Base-by-base conservation (phyloP, 495 filamentous ascomycete species). In the Aspergillus panamensis region DNA sequence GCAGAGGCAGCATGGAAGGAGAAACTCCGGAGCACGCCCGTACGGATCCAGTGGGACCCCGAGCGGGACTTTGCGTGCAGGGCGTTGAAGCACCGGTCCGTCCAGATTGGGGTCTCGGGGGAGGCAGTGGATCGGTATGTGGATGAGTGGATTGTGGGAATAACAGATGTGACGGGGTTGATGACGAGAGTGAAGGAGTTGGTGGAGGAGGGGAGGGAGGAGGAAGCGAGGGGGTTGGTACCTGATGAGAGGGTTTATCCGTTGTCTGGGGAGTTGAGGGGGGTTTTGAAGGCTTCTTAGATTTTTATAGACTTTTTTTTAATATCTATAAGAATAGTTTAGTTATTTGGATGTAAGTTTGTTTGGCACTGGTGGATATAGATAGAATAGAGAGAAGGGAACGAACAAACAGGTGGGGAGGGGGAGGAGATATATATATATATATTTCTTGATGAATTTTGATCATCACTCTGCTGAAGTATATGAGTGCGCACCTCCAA, bases 31-130 rank as follows among this genome's bases (percentile, higher is more conserved):
- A 57, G n/a, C 63, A 62, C 20, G 63, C 74, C 1, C 14, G 77
- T 83, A 1, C 71, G 78, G 17, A 74, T 87, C 8, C 84, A 87
- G 67, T 87, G 84, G 84, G 84, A 86, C 66, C 84, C 84, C 0
- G 84, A 86, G 66, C 54, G 84, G 13, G 66, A 64, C 37, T 64
- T 79, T 8, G 48, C 53, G 33, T 32, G 85, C 20, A 73, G 61
- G 14, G 68, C 56, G 59, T 37, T 84, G 55, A 59, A 55, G 25
- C 75, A 82, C 64, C 67, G 84, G 48, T 82, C 80, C 60, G 79
- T 87, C 45, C 84, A 87, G 73, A 78, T 86, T 60, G 84, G 84
- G 17, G 73, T 86, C 39, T 70, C 73, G n/a, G 67, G 63, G 31
- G 66, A 62, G 7, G 57, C 80, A 48, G 68, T 71, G 12, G 65